Evolutionary conservation across 805 yeast species (phyloP), one percentile per base, ranked within the genome.

Genomic region (Alloascoidea hylecoeti): DNA sequence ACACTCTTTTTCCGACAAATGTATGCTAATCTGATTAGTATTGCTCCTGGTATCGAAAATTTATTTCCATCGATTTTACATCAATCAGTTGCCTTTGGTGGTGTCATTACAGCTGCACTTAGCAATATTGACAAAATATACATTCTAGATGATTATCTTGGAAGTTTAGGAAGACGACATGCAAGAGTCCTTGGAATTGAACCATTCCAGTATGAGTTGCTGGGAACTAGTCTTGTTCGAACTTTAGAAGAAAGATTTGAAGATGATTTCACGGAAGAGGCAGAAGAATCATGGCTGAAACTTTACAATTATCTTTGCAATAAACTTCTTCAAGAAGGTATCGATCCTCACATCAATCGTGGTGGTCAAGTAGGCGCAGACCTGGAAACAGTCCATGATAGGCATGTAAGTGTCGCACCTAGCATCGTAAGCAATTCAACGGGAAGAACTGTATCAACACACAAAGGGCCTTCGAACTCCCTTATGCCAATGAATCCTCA

Each of bases 61-160:
- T 42, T 70, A 45, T 72, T 74, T 46, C 80, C 81, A 1, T 66
- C 71, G 15, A 66, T 75, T 39, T 59, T 61, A 38, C 79, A 75
- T 51, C 81, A 75, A 54, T 78, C 80, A 1, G 68, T 68, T 18
- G 66, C 79, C 14, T 68, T 75, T 54, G 78, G 78, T 1, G 79
- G 79, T 3, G 74, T 74, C 34, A 56, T 75, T 50, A 62, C 74
- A 30, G 60, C 71, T 34, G 72, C 80, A 3, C 63, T 75, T 42
- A 55, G 63, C 17, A 70, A 69, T 41, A 55, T 75, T 39, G 79
- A 73, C 37, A 69, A 70, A 46, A 55, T 75, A 39, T 42, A 60
- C 2, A 52, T 55, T 16, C 56, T 75, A 49, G 70, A 72, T 46
- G 75, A 66, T 19, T 68, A 71, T 34, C 55, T 75, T 34, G 58